Percentiles rank a stretch among this genome's conserved stretches.
Conservation (phyloP, 768 basidiomycete genomes). For the Rhizopogon vesiculosus region DNA sequence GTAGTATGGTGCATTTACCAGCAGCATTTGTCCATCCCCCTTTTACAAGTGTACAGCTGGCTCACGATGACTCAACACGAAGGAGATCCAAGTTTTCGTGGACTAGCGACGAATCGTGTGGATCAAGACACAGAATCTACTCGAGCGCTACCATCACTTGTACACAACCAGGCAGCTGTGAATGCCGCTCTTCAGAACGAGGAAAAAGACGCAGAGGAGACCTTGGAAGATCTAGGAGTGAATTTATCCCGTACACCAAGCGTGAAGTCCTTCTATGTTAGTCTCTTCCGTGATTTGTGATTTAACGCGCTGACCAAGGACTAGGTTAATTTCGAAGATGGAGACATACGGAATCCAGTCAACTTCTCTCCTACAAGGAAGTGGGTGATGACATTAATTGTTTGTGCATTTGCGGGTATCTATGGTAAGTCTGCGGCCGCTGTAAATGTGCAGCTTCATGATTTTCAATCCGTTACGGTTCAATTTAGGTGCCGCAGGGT, state of each 20-base stretch:
- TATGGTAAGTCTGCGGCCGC: slow-evolving; percentile 17
- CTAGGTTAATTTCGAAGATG: slow-evolving; percentile 36
- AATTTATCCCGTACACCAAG: background rate
- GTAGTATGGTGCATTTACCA: too few relatives aligned
- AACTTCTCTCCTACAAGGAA: slow-evolving; percentile 23
- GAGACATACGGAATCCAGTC: slow-evolving; percentile 35
- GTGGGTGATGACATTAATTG: slow-evolving; percentile 18
- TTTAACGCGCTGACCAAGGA: background rate
- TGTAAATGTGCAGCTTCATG: slow-evolving; percentile 36
- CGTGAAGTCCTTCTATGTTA: slow-evolving; percentile 10
- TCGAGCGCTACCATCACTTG: background rate
- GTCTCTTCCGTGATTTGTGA: background rate
- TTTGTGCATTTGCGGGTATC: slow-evolving; percentile 28
- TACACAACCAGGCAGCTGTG: background rate
- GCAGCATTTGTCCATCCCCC: background rate
- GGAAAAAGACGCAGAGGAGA: too few relatives aligned
- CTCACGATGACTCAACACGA: too few relatives aligned
- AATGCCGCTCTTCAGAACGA: too few relatives aligned
- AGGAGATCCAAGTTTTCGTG: too few relatives aligned
- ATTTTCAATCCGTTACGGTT: slow-evolving; percentile 20
- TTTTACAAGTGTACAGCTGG: too few relatives aligned
- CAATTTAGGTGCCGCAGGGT: slow-evolving; percentile 40
- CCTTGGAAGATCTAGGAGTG: too few relatives aligned
- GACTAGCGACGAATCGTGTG: background rate
- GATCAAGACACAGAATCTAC: background rate